Conservation (phyloP, 306 rosid genomes). For the Prunus persica region Prunus_persica_NCBIv2 NC_034016.1:11630001-11630500, state of each 20-base stretch:
- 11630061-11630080: background rate
- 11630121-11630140: background rate
- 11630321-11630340: background rate
- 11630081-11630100: background rate
- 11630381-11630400: background rate
- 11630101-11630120: background rate
- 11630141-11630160: background rate
- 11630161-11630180: background rate
- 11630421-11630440: no score
- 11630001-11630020: background rate
- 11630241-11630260: conserved; percentile 7
- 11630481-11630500: no score
- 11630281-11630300: background rate
- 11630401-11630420: no score
- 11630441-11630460: no score
- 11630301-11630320: background rate
- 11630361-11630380: background rate
- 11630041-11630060: background rate
- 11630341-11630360: background rate
- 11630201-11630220: no score
- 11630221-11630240: background rate
- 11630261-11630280: background rate
- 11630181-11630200: background rate
- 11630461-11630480: no score
- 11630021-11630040: background rate